These are phyloP conservation scores for Xylaria sp. DNA, from an alignment of 2,329 filamentous ascomycete genomes.

Conservation along the genomic window DNA sequence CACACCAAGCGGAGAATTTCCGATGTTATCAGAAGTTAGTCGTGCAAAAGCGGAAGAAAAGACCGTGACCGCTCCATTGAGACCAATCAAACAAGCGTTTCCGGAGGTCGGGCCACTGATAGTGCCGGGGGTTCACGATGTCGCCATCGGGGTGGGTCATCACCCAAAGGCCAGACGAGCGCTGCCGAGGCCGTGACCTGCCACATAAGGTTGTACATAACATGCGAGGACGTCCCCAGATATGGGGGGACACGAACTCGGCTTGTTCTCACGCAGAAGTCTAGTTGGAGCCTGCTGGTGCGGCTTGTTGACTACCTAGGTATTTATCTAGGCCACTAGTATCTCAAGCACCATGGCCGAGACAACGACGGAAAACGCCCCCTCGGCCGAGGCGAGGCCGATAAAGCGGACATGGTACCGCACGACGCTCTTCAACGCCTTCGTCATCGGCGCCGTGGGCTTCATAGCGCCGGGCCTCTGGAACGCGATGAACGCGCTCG, in stretches of 20 bases:
- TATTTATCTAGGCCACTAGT: neutral
- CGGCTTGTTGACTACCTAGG: neutral
- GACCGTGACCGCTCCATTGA: neutral
- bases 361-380: neutral
- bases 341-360: slow-evolving; percentile 18
- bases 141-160: slow-evolving; percentile 32
- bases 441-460: slow-evolving; percentile 57
- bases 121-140: slow-evolving; percentile 16
- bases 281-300: too few species aligned
- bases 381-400: neutral
- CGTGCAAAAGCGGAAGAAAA: too few species aligned
- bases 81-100: slow-evolving; percentile 13
- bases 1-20: slow-evolving; percentile 13
- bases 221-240: neutral
- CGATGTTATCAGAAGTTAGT: neutral
- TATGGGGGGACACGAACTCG: too few species aligned
- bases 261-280: too few species aligned
- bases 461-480: slow-evolving; percentile 58
- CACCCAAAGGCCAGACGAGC: slow-evolving; percentile 25
- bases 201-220: neutral
- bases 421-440: slow-evolving; percentile 58
- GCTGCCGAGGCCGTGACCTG: neutral
- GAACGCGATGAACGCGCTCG: slow-evolving; percentile 61
- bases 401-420: slow-evolving; percentile 51
- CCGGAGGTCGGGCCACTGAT: slow-evolving; percentile 7